phyloP scores from a whole-genome alignment of 2,329 filamentous ascomycete species.

The Aspergillus viridinutans region DNA sequence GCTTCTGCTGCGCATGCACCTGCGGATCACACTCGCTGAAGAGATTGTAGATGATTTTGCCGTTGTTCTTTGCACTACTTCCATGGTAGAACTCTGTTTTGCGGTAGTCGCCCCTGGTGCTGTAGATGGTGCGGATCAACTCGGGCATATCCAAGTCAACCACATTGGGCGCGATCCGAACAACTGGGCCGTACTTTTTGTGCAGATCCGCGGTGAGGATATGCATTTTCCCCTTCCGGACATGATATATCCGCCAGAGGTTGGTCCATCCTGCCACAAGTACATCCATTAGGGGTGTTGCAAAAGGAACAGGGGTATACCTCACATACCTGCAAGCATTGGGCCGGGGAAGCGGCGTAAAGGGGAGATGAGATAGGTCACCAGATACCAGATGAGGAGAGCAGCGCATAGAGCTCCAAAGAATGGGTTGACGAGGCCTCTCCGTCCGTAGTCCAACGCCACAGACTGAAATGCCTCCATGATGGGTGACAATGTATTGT shows the following conservation, averaged over 20 bases:
- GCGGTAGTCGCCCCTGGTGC: slow-evolving; percentile 26
- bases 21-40: slow-evolving; percentile 35
- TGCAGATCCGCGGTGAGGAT: slow-evolving; percentile 25
- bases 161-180: slow-evolving; percentile 41
- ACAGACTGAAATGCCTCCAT: neutral
- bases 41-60: slow-evolving; percentile 36
- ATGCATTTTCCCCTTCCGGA: slow-evolving; percentile 22
- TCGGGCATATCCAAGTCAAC: slow-evolving; percentile 37
- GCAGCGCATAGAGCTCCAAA: slow-evolving; percentile 1
- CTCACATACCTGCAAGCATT: slow-evolving; percentile 16
- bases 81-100: slow-evolving; percentile 39
- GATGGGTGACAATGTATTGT: too few species aligned
- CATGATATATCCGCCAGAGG: slow-evolving; percentile 34
- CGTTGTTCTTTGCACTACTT: slow-evolving; percentile 32
- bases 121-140: slow-evolving; percentile 37
- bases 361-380: slow-evolving; percentile 14
- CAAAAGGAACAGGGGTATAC: neutral
- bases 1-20: slow-evolving; percentile 34
- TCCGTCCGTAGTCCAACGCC: too few species aligned
- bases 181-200: slow-evolving; percentile 38
- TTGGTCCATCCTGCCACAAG: slow-evolving; percentile 29
- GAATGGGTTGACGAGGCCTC: neutral
- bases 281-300: neutral
- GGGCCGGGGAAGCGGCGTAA: slow-evolving; percentile 17
- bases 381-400: slow-evolving; percentile 15